Conservation (phyloP, 1,284 basidiomycete genomes). For the Coniferiporia sulphurascens region DNA sequence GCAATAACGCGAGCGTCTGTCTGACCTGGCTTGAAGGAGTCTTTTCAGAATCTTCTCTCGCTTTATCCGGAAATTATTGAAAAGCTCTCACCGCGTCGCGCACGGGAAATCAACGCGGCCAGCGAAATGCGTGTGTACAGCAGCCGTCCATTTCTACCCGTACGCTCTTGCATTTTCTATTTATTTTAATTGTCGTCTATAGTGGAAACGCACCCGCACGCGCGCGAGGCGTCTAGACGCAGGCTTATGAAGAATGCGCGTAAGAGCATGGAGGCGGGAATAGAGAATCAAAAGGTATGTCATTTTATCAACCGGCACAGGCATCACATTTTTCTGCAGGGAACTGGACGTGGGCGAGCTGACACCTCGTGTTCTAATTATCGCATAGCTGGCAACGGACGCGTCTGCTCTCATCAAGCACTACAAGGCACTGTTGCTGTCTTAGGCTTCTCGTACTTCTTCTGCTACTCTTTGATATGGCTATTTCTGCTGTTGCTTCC, state of each 20-base stretch:
- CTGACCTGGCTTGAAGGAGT: conserved; percentile 26
- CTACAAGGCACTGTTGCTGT: conserved; percentile 38
- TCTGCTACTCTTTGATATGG: not conserved
- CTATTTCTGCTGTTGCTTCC: not conserved
- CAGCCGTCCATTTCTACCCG: not conserved
- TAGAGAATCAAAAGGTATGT: conserved; percentile 39
- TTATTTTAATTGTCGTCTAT: not conserved
- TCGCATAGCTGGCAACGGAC: conserved; percentile 35
- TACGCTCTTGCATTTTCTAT: not conserved
- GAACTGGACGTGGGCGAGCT: not conserved
- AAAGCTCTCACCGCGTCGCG: conserved; percentile 33
- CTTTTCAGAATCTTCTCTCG: conserved; percentile 28
- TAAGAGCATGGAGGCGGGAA: conserved; percentile 33
- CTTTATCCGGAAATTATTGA: conserved; percentile 31
- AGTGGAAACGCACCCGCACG: conserved; percentile 33
- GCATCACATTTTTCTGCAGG: not conserved
- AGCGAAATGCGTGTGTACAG: conserved; percentile 33
- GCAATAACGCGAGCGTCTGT: not conserved
- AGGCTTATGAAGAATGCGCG: conserved; percentile 34
- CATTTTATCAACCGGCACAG: not conserved
- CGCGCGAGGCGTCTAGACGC: conserved; percentile 34
- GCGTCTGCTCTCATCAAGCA: conserved; percentile 40
- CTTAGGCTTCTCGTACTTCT: conserved; percentile 15
- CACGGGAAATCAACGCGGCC: conserved; percentile 31
- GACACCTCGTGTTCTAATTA: conserved; percentile 3